Evolutionary conservation across 1,284 basidiomycete species (phyloP).

Genomic region (Tilletia walkeri): DNA sequence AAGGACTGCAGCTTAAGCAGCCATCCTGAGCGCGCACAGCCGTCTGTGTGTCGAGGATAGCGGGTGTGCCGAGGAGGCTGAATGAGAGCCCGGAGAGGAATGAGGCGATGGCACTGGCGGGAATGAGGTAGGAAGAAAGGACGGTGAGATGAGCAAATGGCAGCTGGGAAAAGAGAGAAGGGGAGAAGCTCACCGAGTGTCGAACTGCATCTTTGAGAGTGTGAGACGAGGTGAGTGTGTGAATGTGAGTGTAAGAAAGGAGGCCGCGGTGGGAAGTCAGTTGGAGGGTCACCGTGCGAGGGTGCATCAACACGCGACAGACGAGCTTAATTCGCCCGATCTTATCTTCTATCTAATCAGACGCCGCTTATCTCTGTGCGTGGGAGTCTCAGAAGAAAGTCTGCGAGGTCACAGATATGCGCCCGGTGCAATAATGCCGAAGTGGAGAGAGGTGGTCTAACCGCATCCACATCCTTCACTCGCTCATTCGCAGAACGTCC

Average conservation of each 20-base stretch:
- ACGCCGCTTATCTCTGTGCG: not conserved
- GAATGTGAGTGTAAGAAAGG: no score
- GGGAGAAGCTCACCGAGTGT: no score
- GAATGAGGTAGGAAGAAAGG: not conserved
- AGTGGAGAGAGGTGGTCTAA: no score
- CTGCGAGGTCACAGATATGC: no score
- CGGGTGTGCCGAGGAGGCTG: not conserved
- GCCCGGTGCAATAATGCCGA: no score
- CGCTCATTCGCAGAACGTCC: not conserved
- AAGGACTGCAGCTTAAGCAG: slow-evolving; percentile 10
- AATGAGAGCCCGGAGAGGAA: not conserved
- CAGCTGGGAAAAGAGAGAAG: no score
- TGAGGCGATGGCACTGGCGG: not conserved
- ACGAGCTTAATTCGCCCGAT: not conserved
- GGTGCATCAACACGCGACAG: not conserved
- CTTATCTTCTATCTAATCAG: slow-evolving; percentile 1
- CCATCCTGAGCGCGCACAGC: not conserved
- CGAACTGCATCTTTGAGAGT: no score
- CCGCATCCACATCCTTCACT: not conserved
- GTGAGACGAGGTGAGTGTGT: no score
- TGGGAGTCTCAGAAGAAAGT: not conserved
- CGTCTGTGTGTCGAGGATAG: not conserved
- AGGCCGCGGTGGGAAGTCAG: no score
- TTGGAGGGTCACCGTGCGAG: not conserved
- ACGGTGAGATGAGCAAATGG: no score